Conservation (phyloP, 2,329 filamentous ascomycete genomes). For the Talaromyces sp. region DNA sequence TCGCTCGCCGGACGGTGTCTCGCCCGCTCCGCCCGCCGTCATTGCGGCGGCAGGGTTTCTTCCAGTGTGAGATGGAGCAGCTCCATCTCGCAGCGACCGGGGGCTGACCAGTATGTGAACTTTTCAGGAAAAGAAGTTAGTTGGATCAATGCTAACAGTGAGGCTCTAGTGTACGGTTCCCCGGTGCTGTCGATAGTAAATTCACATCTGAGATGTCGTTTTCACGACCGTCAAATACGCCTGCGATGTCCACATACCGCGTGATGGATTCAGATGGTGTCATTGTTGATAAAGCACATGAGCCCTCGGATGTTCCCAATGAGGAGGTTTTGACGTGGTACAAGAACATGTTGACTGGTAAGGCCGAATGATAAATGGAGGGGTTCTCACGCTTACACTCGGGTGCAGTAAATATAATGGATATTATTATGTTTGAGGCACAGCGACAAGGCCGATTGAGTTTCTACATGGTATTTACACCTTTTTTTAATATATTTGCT, state of each 20-base stretch:
- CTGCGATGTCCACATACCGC: conserved; percentile 84
- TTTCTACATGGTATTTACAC: conserved; percentile 79
- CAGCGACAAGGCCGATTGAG: conserved; percentile 89
- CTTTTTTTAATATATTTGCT: neutral
- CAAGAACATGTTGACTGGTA: conserved; percentile 58
- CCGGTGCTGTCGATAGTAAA: conserved; percentile 89
- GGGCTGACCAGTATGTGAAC: conserved; percentile 52
- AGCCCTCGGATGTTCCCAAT: conserved; percentile 59
- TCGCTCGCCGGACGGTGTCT: conserved; percentile 14
- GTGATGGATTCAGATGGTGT: conserved; percentile 84
- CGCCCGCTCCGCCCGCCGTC: conserved; percentile 8
- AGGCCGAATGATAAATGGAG: conserved; percentile 11
- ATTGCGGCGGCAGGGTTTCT: conserved; percentile 9
- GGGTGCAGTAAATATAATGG: conserved; percentile 70
- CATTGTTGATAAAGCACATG: conserved; percentile 69
- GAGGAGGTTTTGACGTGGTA: conserved; percentile 59
- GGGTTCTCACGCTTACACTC: conserved; percentile 12
- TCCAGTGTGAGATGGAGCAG: conserved; percentile 42
- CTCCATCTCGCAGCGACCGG: conserved; percentile 54
- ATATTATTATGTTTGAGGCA: conserved; percentile 95
- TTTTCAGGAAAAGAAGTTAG: neutral
- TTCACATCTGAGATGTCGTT: conserved; percentile 81
- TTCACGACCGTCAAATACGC: conserved; percentile 64
- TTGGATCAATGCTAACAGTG: conserved; percentile 5
- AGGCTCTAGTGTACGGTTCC: conserved; percentile 60